These are phyloP conservation scores for Phytopythium cucurbitacearum DNA, from an alignment of 352 stramenopile genomes.

Conservation along the genomic window DNA sequence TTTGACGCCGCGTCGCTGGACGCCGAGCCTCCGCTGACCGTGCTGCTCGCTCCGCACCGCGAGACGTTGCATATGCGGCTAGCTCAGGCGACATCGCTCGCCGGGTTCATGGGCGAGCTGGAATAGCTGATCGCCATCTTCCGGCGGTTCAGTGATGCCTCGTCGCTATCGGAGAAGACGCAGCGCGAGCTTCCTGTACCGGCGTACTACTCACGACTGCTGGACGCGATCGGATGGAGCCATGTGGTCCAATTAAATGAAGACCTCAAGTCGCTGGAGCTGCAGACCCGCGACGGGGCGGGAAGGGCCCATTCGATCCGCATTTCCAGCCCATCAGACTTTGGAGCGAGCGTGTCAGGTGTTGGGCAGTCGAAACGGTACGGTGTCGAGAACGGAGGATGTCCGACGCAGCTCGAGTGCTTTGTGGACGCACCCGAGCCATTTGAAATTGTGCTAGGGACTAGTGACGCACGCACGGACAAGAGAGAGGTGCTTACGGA, in stretches of 20 bases:
- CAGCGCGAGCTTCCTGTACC: slow-evolving; percentile 26
- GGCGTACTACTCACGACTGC: slow-evolving; percentile 55
- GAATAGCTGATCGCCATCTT: slow-evolving; percentile 59
- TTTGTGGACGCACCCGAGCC: slow-evolving; percentile 51
- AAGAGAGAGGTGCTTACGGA: slow-evolving; percentile 14
- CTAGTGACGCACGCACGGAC: neutral
- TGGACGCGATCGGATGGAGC: slow-evolving; percentile 63
- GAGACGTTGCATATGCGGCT: slow-evolving; percentile 55
- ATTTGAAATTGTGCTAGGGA: slow-evolving; percentile 28
- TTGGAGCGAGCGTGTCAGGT: slow-evolving; percentile 3
- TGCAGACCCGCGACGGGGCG: slow-evolving; percentile 33
- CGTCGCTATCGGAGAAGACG: neutral
- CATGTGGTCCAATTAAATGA: slow-evolving; percentile 49
- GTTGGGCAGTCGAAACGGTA: neutral
- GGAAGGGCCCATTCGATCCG: slow-evolving; percentile 41
- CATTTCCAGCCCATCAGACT: slow-evolving; percentile 39
- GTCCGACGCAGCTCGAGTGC: slow-evolving; percentile 20
- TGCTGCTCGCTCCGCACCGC: slow-evolving; percentile 32
- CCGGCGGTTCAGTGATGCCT: neutral
- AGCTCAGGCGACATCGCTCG: slow-evolving; percentile 48
- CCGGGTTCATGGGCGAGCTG: slow-evolving; percentile 45
- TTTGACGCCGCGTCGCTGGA: slow-evolving; percentile 43
- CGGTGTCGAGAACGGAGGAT: neutral
- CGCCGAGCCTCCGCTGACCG: slow-evolving; percentile 47
- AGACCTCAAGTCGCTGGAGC: slow-evolving; percentile 49